Evolutionary conservation across 2,329 filamentous ascomycete species (phyloP).

Genomic region (Aureobasidium sp.): DNA sequence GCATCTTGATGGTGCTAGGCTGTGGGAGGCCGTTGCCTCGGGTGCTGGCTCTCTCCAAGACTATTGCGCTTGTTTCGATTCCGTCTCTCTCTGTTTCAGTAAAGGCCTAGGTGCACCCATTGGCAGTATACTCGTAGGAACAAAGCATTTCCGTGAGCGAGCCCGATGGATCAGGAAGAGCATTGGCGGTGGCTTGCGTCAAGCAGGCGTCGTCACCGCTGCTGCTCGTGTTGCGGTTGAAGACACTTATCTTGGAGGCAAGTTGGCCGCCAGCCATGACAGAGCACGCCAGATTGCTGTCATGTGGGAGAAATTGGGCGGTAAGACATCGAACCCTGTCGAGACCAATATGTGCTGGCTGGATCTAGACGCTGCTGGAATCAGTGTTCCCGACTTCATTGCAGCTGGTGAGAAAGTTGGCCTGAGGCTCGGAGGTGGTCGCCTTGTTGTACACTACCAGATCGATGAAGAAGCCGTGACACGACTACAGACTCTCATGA

Average conservation of each 20-base stretch:
- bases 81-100: conserved; percentile 68
- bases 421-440: conserved; percentile 47
- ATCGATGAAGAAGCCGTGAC: conserved; percentile 57
- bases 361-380: conserved; percentile 55
- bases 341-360: conserved; percentile 94
- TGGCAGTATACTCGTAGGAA: conserved; percentile 62
- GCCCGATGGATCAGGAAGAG: conserved; percentile 72
- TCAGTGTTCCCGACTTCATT: conserved; percentile 46
- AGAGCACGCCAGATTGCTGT: conserved; percentile 54
- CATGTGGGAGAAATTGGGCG: conserved; percentile 62
- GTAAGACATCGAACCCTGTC: conserved; percentile 58
- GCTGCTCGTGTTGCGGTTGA: conserved; percentile 70
- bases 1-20: conserved; percentile 70
- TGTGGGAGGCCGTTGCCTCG: conserved; percentile 73
- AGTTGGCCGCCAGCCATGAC: conserved; percentile 52
- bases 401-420: conserved; percentile 50
- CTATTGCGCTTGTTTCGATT: conserved; percentile 63
- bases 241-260: conserved; percentile 66
- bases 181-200: conserved; percentile 70
- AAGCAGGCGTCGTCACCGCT: conserved; percentile 67
- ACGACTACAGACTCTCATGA: conserved; percentile 50
- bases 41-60: conserved; percentile 60
- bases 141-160: conserved; percentile 51
- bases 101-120: conserved; percentile 78
- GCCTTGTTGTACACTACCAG: conserved; percentile 65